These are phyloP conservation scores for Dorcoceras hygrometricum DNA, from an alignment of 257 asterid genomes.

Conservation along the genomic window DNA sequence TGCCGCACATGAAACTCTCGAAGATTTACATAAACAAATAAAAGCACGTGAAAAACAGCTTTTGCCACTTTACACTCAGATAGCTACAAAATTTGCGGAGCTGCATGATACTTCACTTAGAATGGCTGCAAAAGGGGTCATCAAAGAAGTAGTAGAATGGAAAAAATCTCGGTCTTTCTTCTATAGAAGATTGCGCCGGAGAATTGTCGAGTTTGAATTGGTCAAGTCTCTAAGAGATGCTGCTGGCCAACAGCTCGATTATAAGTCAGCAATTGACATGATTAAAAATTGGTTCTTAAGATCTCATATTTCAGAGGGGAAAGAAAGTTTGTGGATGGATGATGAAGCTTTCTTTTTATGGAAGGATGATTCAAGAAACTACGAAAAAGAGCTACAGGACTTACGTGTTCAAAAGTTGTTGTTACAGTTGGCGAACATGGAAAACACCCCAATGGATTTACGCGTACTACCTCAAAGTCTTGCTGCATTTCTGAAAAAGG, in stretches of 20 bases:
- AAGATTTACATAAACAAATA: slow-evolving; percentile 49
- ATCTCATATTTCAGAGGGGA: slow-evolving; percentile 45
- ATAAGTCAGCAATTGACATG: slow-evolving; percentile 58
- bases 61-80: slow-evolving; percentile 81
- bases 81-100: slow-evolving; percentile 93
- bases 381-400: slow-evolving; percentile 62
- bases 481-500: slow-evolving; percentile 71
- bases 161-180: slow-evolving; percentile 67
- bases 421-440: slow-evolving; percentile 60
- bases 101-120: slow-evolving; percentile 87
- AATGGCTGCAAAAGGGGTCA: slow-evolving; percentile 95
- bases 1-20: slow-evolving; percentile 26
- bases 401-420: slow-evolving; percentile 59
- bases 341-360: slow-evolving; percentile 72
- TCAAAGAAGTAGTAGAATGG: slow-evolving; percentile 81
- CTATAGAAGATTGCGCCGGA: slow-evolving; percentile 63
- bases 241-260: slow-evolving; percentile 65
- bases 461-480: slow-evolving; percentile 83
- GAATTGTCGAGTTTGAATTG: slow-evolving; percentile 75
- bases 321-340: slow-evolving; percentile 61
- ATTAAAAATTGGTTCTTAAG: slow-evolving; percentile 68
- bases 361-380: slow-evolving; percentile 68
- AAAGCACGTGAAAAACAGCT: slow-evolving; percentile 82
- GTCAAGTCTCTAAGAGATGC: slow-evolving; percentile 71
- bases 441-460: slow-evolving; percentile 65